phyloP scores from a whole-genome alignment of 2,329 filamentous ascomycete genomes.

The Lasiodiplodia theobromae region DNA sequence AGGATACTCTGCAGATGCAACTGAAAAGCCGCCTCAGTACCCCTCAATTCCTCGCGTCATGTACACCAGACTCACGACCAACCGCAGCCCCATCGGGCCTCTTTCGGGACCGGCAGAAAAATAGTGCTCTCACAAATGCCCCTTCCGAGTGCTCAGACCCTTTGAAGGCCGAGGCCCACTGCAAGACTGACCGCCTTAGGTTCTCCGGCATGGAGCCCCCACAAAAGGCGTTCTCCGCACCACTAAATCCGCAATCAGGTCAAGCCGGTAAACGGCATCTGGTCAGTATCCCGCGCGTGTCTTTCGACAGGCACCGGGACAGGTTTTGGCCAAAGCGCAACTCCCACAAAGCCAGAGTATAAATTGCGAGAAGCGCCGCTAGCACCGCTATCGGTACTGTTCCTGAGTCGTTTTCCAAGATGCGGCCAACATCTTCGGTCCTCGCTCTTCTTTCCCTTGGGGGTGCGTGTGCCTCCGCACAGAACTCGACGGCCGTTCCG shows the following conservation, averaged over 20 bases:
- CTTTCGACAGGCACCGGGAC: neutral
- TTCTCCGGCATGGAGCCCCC: neutral
- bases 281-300: neutral
- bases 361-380: neutral
- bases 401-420: neutral
- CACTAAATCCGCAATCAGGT: neutral
- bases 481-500: neutral
- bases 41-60: too few species aligned
- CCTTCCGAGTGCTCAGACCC: neutral
- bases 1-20: neutral
- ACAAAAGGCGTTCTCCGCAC: conserved; percentile 3
- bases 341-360: neutral
- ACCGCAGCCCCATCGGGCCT: neutral
- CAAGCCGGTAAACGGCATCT: neutral
- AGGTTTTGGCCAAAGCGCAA: neutral
- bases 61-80: neutral
- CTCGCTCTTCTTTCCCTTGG: neutral
- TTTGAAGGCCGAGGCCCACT: neutral
- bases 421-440: conserved; percentile 1
- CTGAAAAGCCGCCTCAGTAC: neutral
- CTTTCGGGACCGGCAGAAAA: neutral
- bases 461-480: neutral
- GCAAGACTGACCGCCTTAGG: neutral
- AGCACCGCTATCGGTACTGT: neutral
- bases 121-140: neutral